Percentiles rank a stretch among this genome's conserved stretches.
Evolutionary conservation across 2,329 filamentous ascomycete genomes (phyloP).

Genomic region (Neurospora sp.): DNA sequence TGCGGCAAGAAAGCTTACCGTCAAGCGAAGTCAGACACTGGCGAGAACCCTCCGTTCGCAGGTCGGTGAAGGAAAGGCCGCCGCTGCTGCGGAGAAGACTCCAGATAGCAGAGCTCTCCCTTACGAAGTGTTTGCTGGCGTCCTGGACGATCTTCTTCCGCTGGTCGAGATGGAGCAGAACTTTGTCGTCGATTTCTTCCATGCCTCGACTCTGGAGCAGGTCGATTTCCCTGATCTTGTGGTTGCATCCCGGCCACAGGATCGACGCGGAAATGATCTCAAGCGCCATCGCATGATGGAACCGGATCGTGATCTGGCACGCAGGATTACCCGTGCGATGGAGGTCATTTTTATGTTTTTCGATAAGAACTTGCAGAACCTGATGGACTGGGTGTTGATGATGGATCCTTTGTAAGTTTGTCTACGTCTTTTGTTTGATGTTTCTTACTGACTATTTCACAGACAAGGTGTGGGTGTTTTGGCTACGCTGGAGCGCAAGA

Average conservation of each 20-base stretch:
- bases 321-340: constrained; percentile 77
- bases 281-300: constrained; percentile 71
- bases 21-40: constrained; percentile 85
- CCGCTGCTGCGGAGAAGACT: constrained; percentile 40
- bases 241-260: constrained; percentile 51
- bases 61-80: constrained; percentile 48
- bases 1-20: constrained; percentile 80
- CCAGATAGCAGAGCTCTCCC: constrained; percentile 59
- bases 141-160: constrained; percentile 72
- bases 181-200: constrained; percentile 95
- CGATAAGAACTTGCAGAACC: constrained; percentile 63
- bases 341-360: constrained; percentile 80
- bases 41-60: constrained; percentile 64
- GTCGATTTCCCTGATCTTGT: constrained; percentile 79
- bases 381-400: constrained; percentile 76
- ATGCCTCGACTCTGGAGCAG: constrained; percentile 75
- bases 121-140: constrained; percentile 71
- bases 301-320: constrained; percentile 78
- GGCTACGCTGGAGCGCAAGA: constrained; percentile 68
- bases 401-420: constrained; percentile 68
- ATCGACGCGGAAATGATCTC: constrained; percentile 64
- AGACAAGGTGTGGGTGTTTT: constrained; percentile 87
- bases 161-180: constrained; percentile 91
- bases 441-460: constrained; percentile 14
- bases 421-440: background rate